Conservation (phyloP, 495 filamentous ascomycete species). For the Clavariopsis aquatica region DNA sequence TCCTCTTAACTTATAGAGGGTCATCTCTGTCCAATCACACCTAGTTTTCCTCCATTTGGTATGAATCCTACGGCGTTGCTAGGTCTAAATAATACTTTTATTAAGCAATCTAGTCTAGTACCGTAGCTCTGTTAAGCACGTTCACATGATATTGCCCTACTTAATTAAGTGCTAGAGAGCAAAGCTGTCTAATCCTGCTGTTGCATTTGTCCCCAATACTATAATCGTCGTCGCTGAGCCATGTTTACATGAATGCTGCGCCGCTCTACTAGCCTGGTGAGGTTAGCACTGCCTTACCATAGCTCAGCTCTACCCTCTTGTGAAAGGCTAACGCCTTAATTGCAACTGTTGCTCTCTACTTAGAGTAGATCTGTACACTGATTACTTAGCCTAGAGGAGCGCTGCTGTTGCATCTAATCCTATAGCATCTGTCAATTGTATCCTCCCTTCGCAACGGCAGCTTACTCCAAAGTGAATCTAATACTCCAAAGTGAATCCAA, state of each 20-base stretch:
- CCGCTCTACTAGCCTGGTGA: conserved; percentile 9
- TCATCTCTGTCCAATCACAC: conserved; percentile 7
- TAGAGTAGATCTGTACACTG: conserved; percentile 1
- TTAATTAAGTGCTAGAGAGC: conserved; percentile 10
- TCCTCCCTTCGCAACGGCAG: too few species aligned
- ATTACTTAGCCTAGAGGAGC: neutral
- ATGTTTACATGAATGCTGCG: conserved; percentile 10
- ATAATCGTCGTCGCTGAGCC: conserved; percentile 5
- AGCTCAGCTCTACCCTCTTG: conserved; percentile 15
- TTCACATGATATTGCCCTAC: conserved; percentile 7
- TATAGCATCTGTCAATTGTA: conserved; percentile 7
- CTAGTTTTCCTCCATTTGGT: conserved; percentile 13
- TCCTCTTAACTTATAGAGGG: conserved; percentile 15
- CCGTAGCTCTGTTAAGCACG: conserved; percentile 6
- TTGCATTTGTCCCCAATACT: conserved; percentile 3
- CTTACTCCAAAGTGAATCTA: too few species aligned
- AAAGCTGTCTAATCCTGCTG: conserved; percentile 14
- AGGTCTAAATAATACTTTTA: conserved; percentile 11
- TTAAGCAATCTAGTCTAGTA: conserved; percentile 15
- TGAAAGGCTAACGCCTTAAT: conserved; percentile 2
- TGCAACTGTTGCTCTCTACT: conserved; percentile 5
- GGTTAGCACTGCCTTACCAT: conserved; percentile 9
- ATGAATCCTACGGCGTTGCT: conserved; percentile 9
- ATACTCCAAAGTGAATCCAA: conserved; percentile 6
- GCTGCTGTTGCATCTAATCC: conserved; percentile 6